A percentile compares a stretch with the other conserved stretches of the same genome.
Evolutionary conservation across 1,284 basidiomycete species (phyloP).

Genomic region (Marasmius fiardii): DNA sequence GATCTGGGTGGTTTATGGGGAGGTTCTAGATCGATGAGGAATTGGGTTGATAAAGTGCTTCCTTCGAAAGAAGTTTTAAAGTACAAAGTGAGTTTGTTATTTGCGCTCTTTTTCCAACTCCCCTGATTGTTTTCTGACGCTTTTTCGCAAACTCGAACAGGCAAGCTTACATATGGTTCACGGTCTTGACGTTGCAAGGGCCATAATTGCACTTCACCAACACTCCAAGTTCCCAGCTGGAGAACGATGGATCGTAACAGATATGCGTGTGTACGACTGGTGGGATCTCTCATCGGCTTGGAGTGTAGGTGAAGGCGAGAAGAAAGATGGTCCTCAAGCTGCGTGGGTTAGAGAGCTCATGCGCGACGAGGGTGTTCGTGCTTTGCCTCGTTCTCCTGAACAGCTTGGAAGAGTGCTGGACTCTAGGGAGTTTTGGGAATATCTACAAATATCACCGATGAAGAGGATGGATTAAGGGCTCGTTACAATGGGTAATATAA

Average conservation of each 20-base stretch:
- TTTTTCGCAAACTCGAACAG: constrained; percentile 25
- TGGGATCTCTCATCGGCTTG: constrained; percentile 63
- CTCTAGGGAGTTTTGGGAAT: constrained; percentile 58
- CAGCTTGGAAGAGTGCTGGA: constrained; percentile 52
- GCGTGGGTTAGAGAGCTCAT: constrained; percentile 59
- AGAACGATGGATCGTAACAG: constrained; percentile 55
- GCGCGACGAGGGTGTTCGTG: constrained; percentile 45
- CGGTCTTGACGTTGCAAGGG: constrained; percentile 54
- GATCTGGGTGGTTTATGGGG: constrained; percentile 67
- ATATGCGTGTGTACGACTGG: constrained; percentile 63
- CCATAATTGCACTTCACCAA: constrained; percentile 49
- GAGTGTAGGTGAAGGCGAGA: constrained; percentile 26
- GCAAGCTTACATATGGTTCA: constrained; percentile 59
- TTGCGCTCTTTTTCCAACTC: neutral
- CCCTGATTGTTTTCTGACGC: constrained; percentile 1
- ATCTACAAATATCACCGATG: constrained; percentile 32
- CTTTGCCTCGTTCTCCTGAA: constrained; percentile 47
- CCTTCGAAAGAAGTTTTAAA: constrained; percentile 51
- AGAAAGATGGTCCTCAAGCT: constrained; percentile 29
- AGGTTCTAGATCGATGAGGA: constrained; percentile 40
- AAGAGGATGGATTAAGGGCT: constrained; percentile 25
- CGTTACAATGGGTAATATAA: too few relatives aligned
- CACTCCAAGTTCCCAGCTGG: constrained; percentile 40
- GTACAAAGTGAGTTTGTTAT: constrained; percentile 38
- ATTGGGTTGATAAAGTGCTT: constrained; percentile 51